Evolutionary conservation across 345 rosid genomes (phyloP), one percentile per base, ranked within the genome.

Genomic region (Gossypium longicalyx): DNA sequence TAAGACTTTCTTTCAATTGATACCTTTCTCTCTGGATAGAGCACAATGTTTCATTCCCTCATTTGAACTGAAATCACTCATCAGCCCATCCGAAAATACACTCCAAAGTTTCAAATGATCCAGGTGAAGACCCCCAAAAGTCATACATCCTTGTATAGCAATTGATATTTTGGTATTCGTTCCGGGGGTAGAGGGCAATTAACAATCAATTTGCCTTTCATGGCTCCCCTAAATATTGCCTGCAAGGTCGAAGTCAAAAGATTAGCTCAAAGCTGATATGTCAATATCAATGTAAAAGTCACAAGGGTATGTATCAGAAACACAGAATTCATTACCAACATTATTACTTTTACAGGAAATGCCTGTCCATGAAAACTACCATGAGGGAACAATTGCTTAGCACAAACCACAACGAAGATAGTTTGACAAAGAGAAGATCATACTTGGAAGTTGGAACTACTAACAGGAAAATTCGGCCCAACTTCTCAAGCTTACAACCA

Each of bases 191-290:
- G 70, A 0, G 98, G 96, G 63, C 97, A 93, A 53, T 71, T 76
- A 67, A 90, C 96, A 15, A 93, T 95, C 80, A 90, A 76, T 89
- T 95, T 93, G 74, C 98, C 97, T 79, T 91, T 95, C 99, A 95
- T 91, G 20, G 98, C 99, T 67, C 96, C 98, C 83, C 96, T 80
- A 71, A 80, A 95, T 79, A 91, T 89, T 54, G 88, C 93, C 98
- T 94, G 85, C 81, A 80, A 51, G 43, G 54, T 71, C 41, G 16
- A 11, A 3, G 77, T 20, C 29, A 3, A 44, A 47, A 12, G 17
- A 54, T 54, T 61, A n/a, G 27, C 53, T 43, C 22, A 2, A 11
- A 68, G 76, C 60, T 22, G 34, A 22, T 7, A 20, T 1, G 11
- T 22, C 10, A 12, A 7, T 67, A 13, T 23, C 12, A 67, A 47